phyloP scores from a whole-genome alignment of 2,329 filamentous ascomycete species.

The Fusarium equiseti region DNA sequence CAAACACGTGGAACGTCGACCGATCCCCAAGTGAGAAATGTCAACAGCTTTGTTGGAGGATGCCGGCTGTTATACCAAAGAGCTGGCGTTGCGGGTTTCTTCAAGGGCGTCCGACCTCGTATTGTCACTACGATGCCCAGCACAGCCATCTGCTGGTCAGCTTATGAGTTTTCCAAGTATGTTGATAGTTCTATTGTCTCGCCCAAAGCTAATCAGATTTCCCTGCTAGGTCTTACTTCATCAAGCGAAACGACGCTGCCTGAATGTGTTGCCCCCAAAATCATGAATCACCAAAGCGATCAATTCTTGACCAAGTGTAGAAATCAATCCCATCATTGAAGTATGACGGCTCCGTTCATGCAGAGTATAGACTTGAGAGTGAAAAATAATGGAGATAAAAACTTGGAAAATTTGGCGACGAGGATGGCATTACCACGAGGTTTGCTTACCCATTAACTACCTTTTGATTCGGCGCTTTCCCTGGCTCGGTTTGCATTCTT shows the following conservation, averaged over 20 bases:
- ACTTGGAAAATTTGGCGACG: constrained; percentile 8
- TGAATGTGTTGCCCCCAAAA: constrained; percentile 40
- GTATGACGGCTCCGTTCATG: constrained; percentile 13
- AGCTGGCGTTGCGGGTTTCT: constrained; percentile 88
- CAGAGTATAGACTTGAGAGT: constrained; percentile 17
- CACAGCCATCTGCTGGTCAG: constrained; percentile 98
- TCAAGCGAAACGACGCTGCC: constrained; percentile 62
- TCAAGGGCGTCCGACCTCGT: constrained; percentile 90
- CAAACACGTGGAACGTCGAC: constrained; percentile 89
- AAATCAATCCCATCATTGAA: constrained; percentile 20
- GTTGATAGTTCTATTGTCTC: constrained; percentile 46
- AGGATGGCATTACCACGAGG: constrained; percentile 19
- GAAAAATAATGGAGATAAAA: constrained; percentile 6
- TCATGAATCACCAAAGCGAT: constrained; percentile 14
- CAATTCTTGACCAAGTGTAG: constrained; percentile 13
- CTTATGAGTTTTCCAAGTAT: constrained; percentile 77
- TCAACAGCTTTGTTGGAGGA: constrained; percentile 83
- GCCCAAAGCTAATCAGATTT: constrained; percentile 6
- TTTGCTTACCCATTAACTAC: constrained; percentile 27
- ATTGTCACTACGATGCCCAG: constrained; percentile 98
- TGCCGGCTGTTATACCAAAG: constrained; percentile 84
- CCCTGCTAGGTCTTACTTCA: constrained; percentile 67
- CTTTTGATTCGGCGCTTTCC: constrained; percentile 33
- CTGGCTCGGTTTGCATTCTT: constrained; percentile 15
- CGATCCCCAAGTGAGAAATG: constrained; percentile 84